These are phyloP conservation scores for Saccharomycopsis microspora DNA, from an alignment of 805 yeast species.

Conservation along the genomic window DNA sequence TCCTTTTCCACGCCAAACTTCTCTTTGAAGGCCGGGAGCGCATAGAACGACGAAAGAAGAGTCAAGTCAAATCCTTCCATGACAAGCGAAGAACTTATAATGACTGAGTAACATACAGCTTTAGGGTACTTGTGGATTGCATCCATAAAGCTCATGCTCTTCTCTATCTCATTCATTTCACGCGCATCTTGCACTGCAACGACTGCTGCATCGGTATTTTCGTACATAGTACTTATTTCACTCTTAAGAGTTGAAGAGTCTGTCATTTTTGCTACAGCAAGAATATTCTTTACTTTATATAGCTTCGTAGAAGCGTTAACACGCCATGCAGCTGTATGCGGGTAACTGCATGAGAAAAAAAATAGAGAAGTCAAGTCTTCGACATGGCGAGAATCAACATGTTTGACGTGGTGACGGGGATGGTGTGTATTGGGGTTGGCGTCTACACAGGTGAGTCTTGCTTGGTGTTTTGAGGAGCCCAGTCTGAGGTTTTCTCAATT, in stretches of 20 bases:
- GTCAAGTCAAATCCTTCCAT: slow-evolving; percentile 40
- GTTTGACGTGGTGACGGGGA: slow-evolving; percentile 20
- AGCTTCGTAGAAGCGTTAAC: too few relatives aligned
- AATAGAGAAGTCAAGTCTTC: not conserved
- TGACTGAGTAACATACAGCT: slow-evolving; percentile 20
- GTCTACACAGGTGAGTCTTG: slow-evolving; percentile 13
- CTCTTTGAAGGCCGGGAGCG: slow-evolving; percentile 31
- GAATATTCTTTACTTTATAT: too few relatives aligned
- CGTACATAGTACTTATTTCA: too few relatives aligned
- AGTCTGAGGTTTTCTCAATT: not conserved
- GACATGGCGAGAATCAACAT: slow-evolving; percentile 23
- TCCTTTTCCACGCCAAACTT: slow-evolving; percentile 28
- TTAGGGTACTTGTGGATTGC: too few relatives aligned
- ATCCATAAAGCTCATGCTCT: too few relatives aligned
- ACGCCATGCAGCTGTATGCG: too few relatives aligned
- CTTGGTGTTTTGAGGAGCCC: not conserved
- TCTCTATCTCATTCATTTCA: too few relatives aligned
- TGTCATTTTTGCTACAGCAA: too few relatives aligned
- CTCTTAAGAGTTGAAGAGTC: too few relatives aligned
- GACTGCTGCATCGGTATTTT: too few relatives aligned
- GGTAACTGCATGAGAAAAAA: too few relatives aligned
- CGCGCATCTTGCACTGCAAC: too few relatives aligned
- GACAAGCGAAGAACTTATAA: slow-evolving; percentile 31
- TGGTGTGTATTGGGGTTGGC: slow-evolving; percentile 17
- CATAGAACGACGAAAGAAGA: slow-evolving; percentile 32